phyloP scores from a whole-genome alignment of 1,284 basidiomycete genomes.

The Sanghuangporus baumii region DNA sequence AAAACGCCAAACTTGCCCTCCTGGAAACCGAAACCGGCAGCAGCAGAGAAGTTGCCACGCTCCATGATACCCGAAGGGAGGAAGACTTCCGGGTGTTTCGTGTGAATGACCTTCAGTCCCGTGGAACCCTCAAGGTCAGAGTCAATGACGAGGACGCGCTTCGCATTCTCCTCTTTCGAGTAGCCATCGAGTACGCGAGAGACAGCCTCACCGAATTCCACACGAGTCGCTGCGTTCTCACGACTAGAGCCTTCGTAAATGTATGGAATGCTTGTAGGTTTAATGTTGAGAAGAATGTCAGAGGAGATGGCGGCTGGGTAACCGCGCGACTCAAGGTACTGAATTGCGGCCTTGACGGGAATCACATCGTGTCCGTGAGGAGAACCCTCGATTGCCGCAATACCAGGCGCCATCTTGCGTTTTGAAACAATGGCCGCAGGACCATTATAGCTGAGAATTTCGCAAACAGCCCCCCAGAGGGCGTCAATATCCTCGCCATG shows the following conservation, averaged over 20 bases:
- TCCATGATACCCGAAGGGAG: slow-evolving; percentile 81
- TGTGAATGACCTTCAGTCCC: slow-evolving; percentile 78
- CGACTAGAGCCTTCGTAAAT: slow-evolving; percentile 63
- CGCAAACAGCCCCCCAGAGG: slow-evolving; percentile 61
- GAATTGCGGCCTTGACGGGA: slow-evolving; percentile 68
- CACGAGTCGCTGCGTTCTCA: slow-evolving; percentile 73
- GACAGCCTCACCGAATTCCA: slow-evolving; percentile 79
- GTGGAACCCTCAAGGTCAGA: slow-evolving; percentile 87
- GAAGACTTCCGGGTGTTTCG: slow-evolving; percentile 84
- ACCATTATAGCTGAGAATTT: slow-evolving; percentile 54
- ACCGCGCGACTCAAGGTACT: slow-evolving; percentile 64
- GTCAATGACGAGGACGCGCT: slow-evolving; percentile 82
- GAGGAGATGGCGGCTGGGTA: slow-evolving; percentile 47
- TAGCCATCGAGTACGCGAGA: slow-evolving; percentile 68
- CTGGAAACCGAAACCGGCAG: slow-evolving; percentile 80
- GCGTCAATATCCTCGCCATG: slow-evolving; percentile 75
- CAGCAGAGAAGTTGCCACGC: slow-evolving; percentile 77
- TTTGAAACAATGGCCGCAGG: slow-evolving; percentile 76
- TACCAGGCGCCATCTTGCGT: slow-evolving; percentile 76
- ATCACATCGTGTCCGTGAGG: slow-evolving; percentile 80
- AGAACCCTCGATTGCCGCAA: slow-evolving; percentile 72
- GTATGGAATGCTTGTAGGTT: slow-evolving; percentile 51
- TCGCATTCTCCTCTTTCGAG: slow-evolving; percentile 69
- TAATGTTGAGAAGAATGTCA: slow-evolving; percentile 60
- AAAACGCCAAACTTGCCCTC: slow-evolving; percentile 73